Percentiles rank a stretch among this genome's conserved stretches.
Evolutionary conservation across 805 yeast genomes (phyloP).

Genomic region (Grigorovia transvaalensis): DNA sequence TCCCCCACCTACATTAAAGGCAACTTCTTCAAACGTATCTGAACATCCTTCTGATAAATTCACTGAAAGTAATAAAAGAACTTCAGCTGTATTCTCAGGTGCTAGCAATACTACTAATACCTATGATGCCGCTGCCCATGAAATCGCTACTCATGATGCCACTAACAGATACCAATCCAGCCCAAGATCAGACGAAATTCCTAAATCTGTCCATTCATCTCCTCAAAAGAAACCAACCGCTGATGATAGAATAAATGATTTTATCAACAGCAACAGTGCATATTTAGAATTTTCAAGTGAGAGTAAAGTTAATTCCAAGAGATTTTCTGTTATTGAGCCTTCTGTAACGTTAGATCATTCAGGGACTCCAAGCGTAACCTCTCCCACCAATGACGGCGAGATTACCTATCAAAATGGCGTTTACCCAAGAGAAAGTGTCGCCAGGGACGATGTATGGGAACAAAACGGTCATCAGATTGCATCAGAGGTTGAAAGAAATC

Average conservation of each 20-base stretch:
- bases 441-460: slow-evolving; percentile 14
- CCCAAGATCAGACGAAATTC: neutral
- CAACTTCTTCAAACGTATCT: neutral
- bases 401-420: neutral
- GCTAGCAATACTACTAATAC: neutral
- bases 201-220: neutral
- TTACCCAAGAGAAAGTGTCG: slow-evolving; percentile 8
- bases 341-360: slow-evolving; percentile 7
- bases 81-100: neutral
- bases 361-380: neutral
- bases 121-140: neutral
- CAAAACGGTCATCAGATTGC: slow-evolving; percentile 12
- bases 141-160: neutral
- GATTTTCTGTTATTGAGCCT: slow-evolving; percentile 10
- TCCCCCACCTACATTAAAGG: slow-evolving; percentile 1
- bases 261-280: slow-evolving; percentile 19
- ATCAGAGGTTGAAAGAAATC: slow-evolving; percentile 7
- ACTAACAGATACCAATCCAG: neutral
- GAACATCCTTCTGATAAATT: neutral
- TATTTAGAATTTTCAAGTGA: slow-evolving; percentile 22
- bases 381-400: neutral
- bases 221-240: slow-evolving; percentile 5
- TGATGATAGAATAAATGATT: slow-evolving; percentile 17
- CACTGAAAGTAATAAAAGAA: neutral
- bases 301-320: slow-evolving; percentile 10